Conservation (phyloP, 176 grass and related monocot species). For the Cymbopogon citratus region DNA sequence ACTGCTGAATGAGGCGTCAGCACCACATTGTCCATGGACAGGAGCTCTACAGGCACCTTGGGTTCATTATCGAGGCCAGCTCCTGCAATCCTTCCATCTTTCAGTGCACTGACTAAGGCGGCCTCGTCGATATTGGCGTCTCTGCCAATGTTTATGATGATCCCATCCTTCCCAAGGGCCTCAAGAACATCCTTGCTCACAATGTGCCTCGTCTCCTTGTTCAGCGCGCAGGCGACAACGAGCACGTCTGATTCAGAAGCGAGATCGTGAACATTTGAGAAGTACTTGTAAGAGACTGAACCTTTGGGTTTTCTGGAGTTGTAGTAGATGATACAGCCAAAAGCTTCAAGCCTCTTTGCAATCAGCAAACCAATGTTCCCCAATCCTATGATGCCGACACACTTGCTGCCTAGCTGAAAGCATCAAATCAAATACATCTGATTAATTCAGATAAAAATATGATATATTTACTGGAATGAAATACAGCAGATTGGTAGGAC, state of each 20-base stretch:
- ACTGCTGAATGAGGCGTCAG: slow-evolving; percentile 31
- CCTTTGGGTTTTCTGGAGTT: slow-evolving; percentile 34
- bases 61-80: too few species aligned
- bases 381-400: slow-evolving; percentile 54
- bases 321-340: slow-evolving; percentile 47
- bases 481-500: not conserved
- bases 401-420: slow-evolving; percentile 43
- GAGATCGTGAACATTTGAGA: slow-evolving; percentile 3
- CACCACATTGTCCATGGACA: slow-evolving; percentile 57
- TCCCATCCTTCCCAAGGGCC: too few species aligned
- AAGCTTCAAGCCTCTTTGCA: slow-evolving; percentile 49
- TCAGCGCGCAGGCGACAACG: too few species aligned
- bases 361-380: slow-evolving; percentile 47
- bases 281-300: slow-evolving; percentile 12
- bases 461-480: not conserved
- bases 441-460: too few species aligned
- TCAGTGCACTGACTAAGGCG: too few species aligned
- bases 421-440: not conserved
- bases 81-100: too few species aligned
- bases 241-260: slow-evolving; percentile 28
- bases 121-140: too few species aligned
- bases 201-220: too few species aligned
- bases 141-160: too few species aligned
- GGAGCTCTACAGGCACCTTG: too few species aligned
- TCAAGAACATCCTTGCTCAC: too few species aligned